Conservation (phyloP, 257 asterid genomes). For the Nicotiana attenuata region DNA sequence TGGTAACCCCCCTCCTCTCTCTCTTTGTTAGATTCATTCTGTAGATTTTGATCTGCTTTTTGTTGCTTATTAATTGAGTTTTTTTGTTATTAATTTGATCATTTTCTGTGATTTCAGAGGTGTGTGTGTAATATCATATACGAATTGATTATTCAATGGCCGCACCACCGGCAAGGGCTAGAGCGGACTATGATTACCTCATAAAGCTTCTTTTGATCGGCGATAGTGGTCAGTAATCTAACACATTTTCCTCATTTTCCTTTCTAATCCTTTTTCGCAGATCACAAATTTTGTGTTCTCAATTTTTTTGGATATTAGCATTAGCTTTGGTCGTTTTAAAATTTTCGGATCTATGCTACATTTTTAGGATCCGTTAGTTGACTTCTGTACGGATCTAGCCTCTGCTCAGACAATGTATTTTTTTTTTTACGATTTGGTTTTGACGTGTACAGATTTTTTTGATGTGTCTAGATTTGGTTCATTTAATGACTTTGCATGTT, state of each 20-base stretch:
- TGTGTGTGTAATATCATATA: background rate
- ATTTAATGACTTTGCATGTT: background rate
- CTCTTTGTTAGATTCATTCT: background rate
- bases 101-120: background rate
- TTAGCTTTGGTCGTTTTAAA: background rate
- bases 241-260: background rate
- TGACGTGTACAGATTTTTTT: background rate
- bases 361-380: background rate
- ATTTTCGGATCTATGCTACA: background rate
- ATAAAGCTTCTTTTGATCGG: slow-evolving; percentile 26
- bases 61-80: background rate
- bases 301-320: background rate
- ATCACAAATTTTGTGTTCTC: background rate
- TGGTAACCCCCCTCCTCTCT: background rate
- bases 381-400: background rate
- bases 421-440: background rate
- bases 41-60: background rate
- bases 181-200: slow-evolving; percentile 30
- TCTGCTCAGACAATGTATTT: background rate
- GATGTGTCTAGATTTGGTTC: background rate
- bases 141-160: slow-evolving; percentile 17
- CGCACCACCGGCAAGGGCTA: slow-evolving; percentile 27
- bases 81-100: background rate
- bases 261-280: background rate
- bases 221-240: slow-evolving; percentile 17